phyloP scores from a whole-genome alignment of 495 filamentous ascomycete species.

The Elaphomyces granulatus region DNA sequence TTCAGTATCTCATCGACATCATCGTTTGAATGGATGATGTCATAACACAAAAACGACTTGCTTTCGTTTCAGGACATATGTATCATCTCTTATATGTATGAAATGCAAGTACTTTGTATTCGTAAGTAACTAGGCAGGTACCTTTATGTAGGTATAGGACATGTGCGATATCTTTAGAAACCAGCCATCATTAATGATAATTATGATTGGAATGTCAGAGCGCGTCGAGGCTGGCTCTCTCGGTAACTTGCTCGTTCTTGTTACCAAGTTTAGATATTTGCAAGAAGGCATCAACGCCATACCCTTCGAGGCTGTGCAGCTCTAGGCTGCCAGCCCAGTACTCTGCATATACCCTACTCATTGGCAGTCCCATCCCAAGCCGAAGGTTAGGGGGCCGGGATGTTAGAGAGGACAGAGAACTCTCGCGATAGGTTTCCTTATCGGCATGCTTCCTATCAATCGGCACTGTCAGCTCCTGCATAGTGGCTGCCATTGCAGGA shows the following conservation, averaged over 20 bases:
- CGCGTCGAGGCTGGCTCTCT: constrained; percentile 76
- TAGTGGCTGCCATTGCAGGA: constrained; percentile 83
- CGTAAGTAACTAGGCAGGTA: no score
- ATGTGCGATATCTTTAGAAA: no score
- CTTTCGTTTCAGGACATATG: no score
- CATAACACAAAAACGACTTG: no score
- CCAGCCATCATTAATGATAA: no score
- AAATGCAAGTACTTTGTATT: no score
- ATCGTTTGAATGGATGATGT: no score
- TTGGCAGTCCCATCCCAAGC: constrained; percentile 84
- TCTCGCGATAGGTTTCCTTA: constrained; percentile 31
- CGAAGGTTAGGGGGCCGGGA: constrained; percentile 75
- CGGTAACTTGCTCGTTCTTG: constrained; percentile 93
- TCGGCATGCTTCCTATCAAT: constrained; percentile 17
- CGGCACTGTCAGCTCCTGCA: constrained; percentile 60
- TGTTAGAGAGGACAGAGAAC: constrained; percentile 62
- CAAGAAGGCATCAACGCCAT: constrained; percentile 93
- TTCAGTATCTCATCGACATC: no score
- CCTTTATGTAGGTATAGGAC: no score
- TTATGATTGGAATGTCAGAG: constrained; percentile 35
- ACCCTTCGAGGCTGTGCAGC: constrained; percentile 86
- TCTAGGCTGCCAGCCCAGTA: constrained; percentile 96
- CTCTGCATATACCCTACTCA: constrained; percentile 92
- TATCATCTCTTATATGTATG: no score
- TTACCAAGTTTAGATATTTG: constrained; percentile 97